Percentiles rank a stretch among this genome's conserved stretches.
phyloP scores from a whole-genome alignment of 306 rosid genomes.

The Hippophae gyantsensis region DNA sequence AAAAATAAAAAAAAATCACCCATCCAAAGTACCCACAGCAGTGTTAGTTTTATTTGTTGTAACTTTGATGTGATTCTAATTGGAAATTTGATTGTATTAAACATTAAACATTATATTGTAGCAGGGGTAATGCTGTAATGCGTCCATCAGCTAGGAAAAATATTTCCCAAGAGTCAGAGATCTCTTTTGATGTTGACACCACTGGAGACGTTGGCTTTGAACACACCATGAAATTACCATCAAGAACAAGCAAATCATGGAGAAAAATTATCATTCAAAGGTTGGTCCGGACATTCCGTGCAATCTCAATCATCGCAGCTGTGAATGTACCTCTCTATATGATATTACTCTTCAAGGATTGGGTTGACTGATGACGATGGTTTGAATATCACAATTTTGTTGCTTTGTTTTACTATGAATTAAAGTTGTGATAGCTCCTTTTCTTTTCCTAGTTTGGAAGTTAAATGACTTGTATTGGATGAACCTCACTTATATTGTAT shows the following conservation, averaged over 20 bases:
- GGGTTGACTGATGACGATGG: conserved; percentile 49
- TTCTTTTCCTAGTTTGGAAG: too few species aligned
- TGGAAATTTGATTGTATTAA: too few species aligned
- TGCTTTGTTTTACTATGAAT: conserved; percentile 5
- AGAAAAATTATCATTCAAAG: conserved; percentile 45
- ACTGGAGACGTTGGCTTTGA: conserved; percentile 32
- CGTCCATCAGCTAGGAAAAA: conserved; percentile 54
- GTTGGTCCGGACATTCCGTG: conserved; percentile 39
- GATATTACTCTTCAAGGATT: conserved; percentile 76
- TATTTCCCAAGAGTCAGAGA: conserved; percentile 34
- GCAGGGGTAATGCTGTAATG: conserved; percentile 70
- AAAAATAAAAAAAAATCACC: too few species aligned
- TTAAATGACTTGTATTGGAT: too few species aligned
- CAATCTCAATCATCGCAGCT: conserved; percentile 53
- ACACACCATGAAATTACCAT: conserved; percentile 30
- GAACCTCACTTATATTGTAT: too few species aligned
- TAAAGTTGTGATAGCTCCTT: not conserved
- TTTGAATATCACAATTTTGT: not conserved
- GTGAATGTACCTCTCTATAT: conserved; percentile 74
- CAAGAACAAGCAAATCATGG: conserved; percentile 48
- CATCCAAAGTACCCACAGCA: too few species aligned
- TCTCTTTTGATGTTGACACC: conserved; percentile 37
- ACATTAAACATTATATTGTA: not conserved
- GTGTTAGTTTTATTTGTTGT: too few species aligned
- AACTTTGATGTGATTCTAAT: too few species aligned